Evolutionary conservation across 2,329 filamentous ascomycete genomes (phyloP), one percentile per base, ranked within the genome.

Genomic region (Ceratocystis huliohia): DNA sequence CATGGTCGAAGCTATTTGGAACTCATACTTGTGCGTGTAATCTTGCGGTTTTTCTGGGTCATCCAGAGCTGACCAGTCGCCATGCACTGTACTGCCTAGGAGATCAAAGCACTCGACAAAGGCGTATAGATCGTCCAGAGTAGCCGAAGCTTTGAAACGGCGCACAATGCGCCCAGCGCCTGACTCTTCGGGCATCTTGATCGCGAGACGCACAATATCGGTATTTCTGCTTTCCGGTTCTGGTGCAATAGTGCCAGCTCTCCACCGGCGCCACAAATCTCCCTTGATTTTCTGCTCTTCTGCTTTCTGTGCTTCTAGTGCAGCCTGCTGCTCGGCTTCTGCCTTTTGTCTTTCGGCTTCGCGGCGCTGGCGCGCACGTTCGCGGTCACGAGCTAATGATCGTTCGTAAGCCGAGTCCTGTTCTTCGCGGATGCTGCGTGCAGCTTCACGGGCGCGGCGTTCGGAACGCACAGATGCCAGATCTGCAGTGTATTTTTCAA

Each of bases 341-440:
- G 83, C 83, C 22, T 83, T 83, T 67, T 90, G 90, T 25, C 25
- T 41, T 37, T 65, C 64, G 1, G 88, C 91, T 74, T 96, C 91
- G 63, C 83, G 83, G 73, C 84, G 84, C 74, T 88, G 84, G 41
- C 89, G 82, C 0, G 89, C 88, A 22, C 93, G 87, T 74, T 96
- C 92, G 48, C 92, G 82, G 75, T 99, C 94, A 68, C 86, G 85
- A 8, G 92, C 93, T 37, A 99, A 79, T 0, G 90, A 96, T 69
- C 91, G 85, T 76, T 99, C 92, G 74, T 99, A 99, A 0, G 94
- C 94, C 8, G 85, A 88, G 74, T 97, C 91, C 74, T 99, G 94
- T 74, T 96, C 86, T 68, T 88, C 84, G n/a, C 92, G 84, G 44
- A 99, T 79, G 71, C 79, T 89, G 59, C 93, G 83, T n/a, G 88